These are phyloP conservation scores for Phytophthora pseudosyringae DNA, from an alignment of 352 stramenopile species.

Conservation along the genomic window DNA sequence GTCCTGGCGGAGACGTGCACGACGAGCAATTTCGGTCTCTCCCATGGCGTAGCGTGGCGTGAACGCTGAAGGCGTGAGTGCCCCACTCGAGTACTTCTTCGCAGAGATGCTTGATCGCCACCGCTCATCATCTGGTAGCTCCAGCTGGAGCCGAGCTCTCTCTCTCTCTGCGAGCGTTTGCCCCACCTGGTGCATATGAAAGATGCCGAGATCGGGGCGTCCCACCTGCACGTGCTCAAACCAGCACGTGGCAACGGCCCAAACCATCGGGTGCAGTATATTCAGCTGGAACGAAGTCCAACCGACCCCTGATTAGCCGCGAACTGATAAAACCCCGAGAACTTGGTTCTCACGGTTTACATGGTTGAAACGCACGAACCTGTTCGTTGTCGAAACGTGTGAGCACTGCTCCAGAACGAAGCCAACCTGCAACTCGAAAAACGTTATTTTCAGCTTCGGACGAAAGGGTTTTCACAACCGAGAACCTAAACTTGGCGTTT, in stretches of 20 bases:
- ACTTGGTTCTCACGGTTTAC: too few species aligned
- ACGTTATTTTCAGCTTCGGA: too few species aligned
- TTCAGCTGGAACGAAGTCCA: too few species aligned
- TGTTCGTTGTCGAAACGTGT: too few species aligned
- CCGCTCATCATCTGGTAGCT: constrained; percentile 16
- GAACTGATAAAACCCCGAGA: too few species aligned
- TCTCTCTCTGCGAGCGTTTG: constrained; percentile 27
- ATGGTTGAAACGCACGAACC: too few species aligned
- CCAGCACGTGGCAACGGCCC: constrained; percentile 16
- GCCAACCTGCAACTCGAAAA: too few species aligned
- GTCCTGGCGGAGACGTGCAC: constrained; percentile 11
- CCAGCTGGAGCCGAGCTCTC: constrained; percentile 20
- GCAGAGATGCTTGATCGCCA: constrained; percentile 11
- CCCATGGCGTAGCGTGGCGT: constrained; percentile 10
- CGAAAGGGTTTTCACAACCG: too few species aligned
- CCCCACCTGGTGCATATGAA: constrained; percentile 31
- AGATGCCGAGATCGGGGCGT: constrained; percentile 29
- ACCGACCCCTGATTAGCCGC: too few species aligned
- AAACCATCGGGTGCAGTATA: constrained; percentile 6
- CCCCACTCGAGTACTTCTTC: constrained; percentile 4
- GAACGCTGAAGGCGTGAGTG: constrained; percentile 15
- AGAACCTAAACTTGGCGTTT: too few species aligned
- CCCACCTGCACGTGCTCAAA: constrained; percentile 22
- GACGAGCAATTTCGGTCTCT: neutral
- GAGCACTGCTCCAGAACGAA: too few species aligned